Evolutionary conservation across 192 early-diverging fungal genomes (phyloP).

Genomic region (Podila horticola): DNA sequence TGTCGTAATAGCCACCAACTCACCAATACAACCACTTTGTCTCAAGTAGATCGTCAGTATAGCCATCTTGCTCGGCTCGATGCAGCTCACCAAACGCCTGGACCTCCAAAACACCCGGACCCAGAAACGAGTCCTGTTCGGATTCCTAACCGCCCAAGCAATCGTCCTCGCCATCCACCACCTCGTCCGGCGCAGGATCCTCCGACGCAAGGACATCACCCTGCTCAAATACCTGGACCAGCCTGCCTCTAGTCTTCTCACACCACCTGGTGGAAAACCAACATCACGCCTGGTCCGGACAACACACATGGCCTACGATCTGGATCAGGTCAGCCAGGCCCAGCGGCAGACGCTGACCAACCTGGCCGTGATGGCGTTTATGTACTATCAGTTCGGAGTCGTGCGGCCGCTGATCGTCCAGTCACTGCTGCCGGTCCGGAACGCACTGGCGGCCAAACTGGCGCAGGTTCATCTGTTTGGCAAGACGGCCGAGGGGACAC

Average conservation of each 20-base stretch:
- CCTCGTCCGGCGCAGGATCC: constrained; percentile 56
- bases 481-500: constrained; percentile 75
- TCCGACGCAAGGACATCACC: constrained; percentile 87
- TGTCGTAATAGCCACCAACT: too few species aligned
- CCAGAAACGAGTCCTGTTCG: constrained; percentile 61
- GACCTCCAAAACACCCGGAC: constrained; percentile 72
- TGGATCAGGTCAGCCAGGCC: constrained; percentile 69
- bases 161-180: constrained; percentile 58
- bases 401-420: constrained; percentile 91
- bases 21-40: not conserved
- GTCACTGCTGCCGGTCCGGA: constrained; percentile 79
- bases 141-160: constrained; percentile 67
- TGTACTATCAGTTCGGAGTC: constrained; percentile 91
- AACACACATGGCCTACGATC: constrained; percentile 82
- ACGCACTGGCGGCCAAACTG: constrained; percentile 72
- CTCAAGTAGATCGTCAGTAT: constrained; percentile 56
- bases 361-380: constrained; percentile 74
- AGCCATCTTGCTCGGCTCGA: constrained; percentile 68
- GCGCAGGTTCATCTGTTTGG: constrained; percentile 85
- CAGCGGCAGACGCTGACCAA: constrained; percentile 77
- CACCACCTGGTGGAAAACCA: not conserved
- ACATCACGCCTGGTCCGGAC: constrained; percentile 33
- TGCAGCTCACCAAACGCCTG: constrained; percentile 71
- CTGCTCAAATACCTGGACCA: constrained; percentile 83
- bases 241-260: constrained; percentile 55